phyloP scores from a whole-genome alignment of 768 basidiomycete species.

The Suillus americanus region DNA sequence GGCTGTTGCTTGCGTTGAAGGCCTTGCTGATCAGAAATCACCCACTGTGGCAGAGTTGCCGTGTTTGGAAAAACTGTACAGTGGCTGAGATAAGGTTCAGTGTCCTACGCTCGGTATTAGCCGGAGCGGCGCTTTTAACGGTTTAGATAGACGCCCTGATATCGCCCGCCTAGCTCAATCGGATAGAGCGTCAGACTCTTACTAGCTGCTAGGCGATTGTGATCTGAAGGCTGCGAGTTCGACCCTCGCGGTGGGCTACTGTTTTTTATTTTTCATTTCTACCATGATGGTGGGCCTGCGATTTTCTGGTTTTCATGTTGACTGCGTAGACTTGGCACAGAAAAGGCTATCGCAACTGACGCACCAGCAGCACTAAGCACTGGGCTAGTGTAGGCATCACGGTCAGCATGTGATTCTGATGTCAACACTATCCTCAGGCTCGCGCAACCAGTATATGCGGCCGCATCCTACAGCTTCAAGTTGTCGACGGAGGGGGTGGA shows the following conservation, averaged over 20 bases:
- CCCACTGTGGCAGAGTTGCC: conserved; percentile 3
- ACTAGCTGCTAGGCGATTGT: conserved; percentile 14
- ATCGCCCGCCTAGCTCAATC: conserved; percentile 50
- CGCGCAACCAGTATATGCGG: not conserved
- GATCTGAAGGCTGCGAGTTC: conserved; percentile 88
- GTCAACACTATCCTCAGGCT: not conserved
- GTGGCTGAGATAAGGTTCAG: conserved; percentile 15
- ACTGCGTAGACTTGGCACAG: not conserved
- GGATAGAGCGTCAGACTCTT: conserved; percentile 58
- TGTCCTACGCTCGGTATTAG: not conserved
- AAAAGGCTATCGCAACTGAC: not conserved
- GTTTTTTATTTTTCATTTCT: conserved; percentile 16
- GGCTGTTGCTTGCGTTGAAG: conserved; percentile 14
- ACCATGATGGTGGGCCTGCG: not conserved
- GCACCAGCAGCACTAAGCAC: not conserved
- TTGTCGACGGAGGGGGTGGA: not conserved
- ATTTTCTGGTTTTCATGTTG: no score
- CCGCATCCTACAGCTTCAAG: not conserved
- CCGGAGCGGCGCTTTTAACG: not conserved
- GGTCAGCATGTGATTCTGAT: not conserved
- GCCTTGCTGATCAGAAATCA: not conserved
- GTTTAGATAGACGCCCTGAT: not conserved
- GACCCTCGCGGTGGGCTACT: conserved; percentile 80
- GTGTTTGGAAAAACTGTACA: conserved; percentile 13
- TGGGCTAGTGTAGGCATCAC: not conserved